These are phyloP conservation scores for Colletotrichum tofieldiae DNA, from an alignment of 2,329 filamentous ascomycete species.

Conservation along the genomic window DNA sequence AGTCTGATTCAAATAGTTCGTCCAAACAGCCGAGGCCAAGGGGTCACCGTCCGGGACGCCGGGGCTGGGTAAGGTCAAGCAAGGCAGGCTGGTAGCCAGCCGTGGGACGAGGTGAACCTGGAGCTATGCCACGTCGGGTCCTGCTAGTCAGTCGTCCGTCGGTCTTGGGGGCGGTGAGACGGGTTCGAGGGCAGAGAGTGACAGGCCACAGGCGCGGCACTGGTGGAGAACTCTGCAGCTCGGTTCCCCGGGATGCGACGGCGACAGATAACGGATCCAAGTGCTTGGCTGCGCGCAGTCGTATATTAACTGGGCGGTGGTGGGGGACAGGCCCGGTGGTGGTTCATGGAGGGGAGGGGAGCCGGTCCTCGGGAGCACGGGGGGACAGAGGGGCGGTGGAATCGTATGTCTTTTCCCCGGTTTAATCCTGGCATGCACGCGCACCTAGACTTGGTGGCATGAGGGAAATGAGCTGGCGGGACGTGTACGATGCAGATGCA, in stretches of 20 bases:
- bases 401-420: background rate
- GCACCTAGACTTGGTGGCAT: background rate
- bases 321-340: background rate
- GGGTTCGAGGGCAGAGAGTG: background rate
- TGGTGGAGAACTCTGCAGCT: background rate
- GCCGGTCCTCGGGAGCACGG: slow-evolving; percentile 9
- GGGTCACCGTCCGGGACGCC: slow-evolving; percentile 7
- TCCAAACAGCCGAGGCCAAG: background rate
- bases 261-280: background rate
- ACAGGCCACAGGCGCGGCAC: background rate
- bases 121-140: slow-evolving; percentile 14
- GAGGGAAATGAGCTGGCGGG: background rate
- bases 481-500: background rate
- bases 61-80: slow-evolving; percentile 5
- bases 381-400: background rate
- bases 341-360: background rate
- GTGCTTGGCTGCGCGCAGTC: background rate
- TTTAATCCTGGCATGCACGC: background rate
- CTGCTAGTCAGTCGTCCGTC: background rate
- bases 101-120: background rate
- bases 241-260: slow-evolving; percentile 1
- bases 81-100: background rate
- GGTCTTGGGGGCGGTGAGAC: slow-evolving; percentile 4
- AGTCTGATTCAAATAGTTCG: slow-evolving; percentile 31
- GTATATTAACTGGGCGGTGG: background rate